Evolutionary conservation across 192 early-diverging fungal species (phyloP).

Genomic region (Cladochytrium replicatum): DNA sequence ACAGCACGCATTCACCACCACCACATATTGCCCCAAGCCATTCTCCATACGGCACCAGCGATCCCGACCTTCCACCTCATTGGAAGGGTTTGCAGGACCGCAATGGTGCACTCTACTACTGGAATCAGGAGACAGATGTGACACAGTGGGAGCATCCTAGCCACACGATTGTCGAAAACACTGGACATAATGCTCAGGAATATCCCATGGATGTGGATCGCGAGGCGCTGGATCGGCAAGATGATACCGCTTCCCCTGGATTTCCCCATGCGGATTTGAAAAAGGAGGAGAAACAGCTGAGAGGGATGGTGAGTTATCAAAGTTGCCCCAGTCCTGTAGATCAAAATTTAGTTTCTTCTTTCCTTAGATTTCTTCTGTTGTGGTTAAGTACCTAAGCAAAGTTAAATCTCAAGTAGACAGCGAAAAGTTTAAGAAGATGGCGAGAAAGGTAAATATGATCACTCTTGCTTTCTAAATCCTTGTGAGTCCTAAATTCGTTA

Average conservation of each 20-base stretch:
- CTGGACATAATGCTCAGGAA: not conserved
- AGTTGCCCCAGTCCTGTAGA: too few relatives aligned
- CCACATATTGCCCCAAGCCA: not conserved
- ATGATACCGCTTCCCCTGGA: not conserved
- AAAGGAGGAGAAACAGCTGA: too few relatives aligned
- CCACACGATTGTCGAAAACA: conserved; percentile 1
- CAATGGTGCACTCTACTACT: conserved; percentile 18
- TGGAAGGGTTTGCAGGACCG: not conserved
- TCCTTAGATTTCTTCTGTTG: conserved; percentile 24
- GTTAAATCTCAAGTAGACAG: conserved; percentile 16
- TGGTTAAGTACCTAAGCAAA: conserved; percentile 29
- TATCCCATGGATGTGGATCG: not conserved
- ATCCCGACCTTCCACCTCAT: not conserved
- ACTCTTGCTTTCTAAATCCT: too few relatives aligned
- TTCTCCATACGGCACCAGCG: not conserved
- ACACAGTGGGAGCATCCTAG: conserved; percentile 24
- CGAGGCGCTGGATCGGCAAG: not conserved
- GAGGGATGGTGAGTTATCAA: too few relatives aligned
- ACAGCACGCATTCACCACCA: not conserved
- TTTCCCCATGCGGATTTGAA: conserved; percentile 1
- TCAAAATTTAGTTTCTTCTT: too few relatives aligned
- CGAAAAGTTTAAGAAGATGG: conserved; percentile 39
- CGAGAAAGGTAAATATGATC: conserved; percentile 35
- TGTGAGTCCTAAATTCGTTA: too few relatives aligned
- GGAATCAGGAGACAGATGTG: conserved; percentile 8